Evolutionary conservation across 306 rosid species (phyloP).

Genomic region (Quillaja saponaria): DNA sequence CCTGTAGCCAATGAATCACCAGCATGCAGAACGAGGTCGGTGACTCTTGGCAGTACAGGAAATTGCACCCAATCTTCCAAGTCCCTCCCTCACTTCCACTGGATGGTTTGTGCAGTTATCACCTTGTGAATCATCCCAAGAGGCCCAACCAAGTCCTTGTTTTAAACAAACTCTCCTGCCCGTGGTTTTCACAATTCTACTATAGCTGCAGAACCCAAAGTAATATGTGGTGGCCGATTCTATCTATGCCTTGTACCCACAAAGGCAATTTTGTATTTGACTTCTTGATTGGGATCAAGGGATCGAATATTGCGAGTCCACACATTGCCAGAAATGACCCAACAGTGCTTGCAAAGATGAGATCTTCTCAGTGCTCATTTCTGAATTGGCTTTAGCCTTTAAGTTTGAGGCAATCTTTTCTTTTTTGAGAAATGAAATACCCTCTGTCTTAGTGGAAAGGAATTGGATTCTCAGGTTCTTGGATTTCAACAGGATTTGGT

Average conservation of each 20-base stretch:
- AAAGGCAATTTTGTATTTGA: not conserved
- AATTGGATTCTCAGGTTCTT: not conserved
- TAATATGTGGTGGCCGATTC: constrained; percentile 28
- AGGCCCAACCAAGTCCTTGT: constrained; percentile 32
- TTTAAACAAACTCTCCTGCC: constrained; percentile 40
- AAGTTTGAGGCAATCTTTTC: constrained; percentile 30
- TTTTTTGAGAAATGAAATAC: constrained; percentile 35
- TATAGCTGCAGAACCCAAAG: constrained; percentile 33
- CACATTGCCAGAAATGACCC: constrained; percentile 39
- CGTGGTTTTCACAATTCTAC: not conserved
- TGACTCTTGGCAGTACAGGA: not conserved
- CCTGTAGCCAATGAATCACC: constrained; percentile 8
- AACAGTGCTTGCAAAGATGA: constrained; percentile 51
- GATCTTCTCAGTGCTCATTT: constrained; percentile 21
- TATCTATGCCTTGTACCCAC: constrained; percentile 29
- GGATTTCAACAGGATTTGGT: not conserved
- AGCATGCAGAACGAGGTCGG: not conserved
- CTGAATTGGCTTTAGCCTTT: constrained; percentile 44
- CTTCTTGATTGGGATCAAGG: constrained; percentile 10
- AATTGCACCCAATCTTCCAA: constrained; percentile 37
- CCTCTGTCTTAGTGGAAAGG: not conserved
- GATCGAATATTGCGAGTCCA: constrained; percentile 21
- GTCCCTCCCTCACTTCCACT: not conserved
- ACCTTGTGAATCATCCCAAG: constrained; percentile 41
- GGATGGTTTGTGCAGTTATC: constrained; percentile 26